A percentile compares a stretch with the other conserved stretches of the same genome.
phyloP scores from a whole-genome alignment of 768 basidiomycete species.

The Pholiota conissans region DNA sequence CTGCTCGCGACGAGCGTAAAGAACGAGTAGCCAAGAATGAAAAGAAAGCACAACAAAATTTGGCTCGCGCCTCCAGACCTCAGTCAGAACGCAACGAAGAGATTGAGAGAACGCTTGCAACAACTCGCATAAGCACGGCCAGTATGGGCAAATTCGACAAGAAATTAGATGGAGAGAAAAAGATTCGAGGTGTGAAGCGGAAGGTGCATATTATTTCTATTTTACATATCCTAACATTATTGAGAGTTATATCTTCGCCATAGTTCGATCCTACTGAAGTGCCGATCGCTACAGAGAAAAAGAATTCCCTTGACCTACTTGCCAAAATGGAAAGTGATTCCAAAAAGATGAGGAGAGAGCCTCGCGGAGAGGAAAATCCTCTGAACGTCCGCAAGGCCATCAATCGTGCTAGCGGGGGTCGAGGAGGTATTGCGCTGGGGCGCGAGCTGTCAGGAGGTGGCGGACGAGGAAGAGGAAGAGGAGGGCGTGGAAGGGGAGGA shows the following conservation, averaged over 20 bases:
- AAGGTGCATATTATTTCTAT: constrained; percentile 55
- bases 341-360: constrained; percentile 58
- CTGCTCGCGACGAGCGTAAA: constrained; percentile 78
- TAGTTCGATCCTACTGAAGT: constrained; percentile 87
- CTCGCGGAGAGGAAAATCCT: constrained; percentile 35
- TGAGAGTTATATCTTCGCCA: not conserved
- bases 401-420: constrained; percentile 68
- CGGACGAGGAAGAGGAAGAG: constrained; percentile 26
- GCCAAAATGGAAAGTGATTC: constrained; percentile 72
- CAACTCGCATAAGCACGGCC: constrained; percentile 82
- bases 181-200: constrained; percentile 83
- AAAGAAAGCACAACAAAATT: constrained; percentile 70
- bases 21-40: constrained; percentile 84
- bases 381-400: constrained; percentile 92
- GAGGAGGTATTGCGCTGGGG: constrained; percentile 60
- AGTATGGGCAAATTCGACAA: constrained; percentile 96
- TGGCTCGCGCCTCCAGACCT: constrained; percentile 50
- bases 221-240: not conserved
- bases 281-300: constrained; percentile 65
- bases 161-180: constrained; percentile 89
- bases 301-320: constrained; percentile 72
- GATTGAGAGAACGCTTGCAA: constrained; percentile 74
- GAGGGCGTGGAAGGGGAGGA: constrained; percentile 14
- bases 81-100: constrained; percentile 63
- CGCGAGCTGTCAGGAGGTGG: constrained; percentile 36